Conservation (phyloP, 2,329 filamentous ascomycete species). For the Botrytis medusae region DNA sequence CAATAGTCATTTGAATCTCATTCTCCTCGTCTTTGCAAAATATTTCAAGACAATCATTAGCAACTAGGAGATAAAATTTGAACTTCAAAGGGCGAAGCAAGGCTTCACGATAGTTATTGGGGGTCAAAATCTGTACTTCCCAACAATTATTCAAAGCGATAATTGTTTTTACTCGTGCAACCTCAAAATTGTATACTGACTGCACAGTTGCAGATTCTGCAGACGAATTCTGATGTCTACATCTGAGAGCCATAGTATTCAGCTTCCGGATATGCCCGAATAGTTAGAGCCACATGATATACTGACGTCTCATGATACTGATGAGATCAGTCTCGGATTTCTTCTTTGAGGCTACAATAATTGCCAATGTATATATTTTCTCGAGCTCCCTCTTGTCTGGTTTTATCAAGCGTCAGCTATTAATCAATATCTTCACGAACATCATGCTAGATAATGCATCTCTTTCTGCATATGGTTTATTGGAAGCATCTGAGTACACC, state of each 20-base stretch:
- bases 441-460: constrained; percentile 16
- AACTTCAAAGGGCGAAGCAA: background rate
- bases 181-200: constrained; percentile 1
- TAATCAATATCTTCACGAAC: constrained; percentile 2
- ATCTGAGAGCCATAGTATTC: background rate
- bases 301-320: background rate
- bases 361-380: background rate
- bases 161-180: background rate
- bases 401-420: constrained; percentile 4
- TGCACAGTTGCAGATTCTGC: constrained; percentile 14
- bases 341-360: constrained; percentile 1
- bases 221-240: background rate
- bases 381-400: background rate
- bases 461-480: constrained; percentile 1
- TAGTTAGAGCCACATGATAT: constrained; percentile 6
- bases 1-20: background rate
- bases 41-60: background rate
- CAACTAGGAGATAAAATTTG: background rate
- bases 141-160: constrained; percentile 14
- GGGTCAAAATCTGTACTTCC: background rate
- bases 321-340: background rate
- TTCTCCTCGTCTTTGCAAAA: background rate
- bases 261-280: constrained; percentile 9
- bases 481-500: background rate
- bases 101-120: constrained; percentile 4